A percentile compares a stretch with the other conserved stretches of the same genome.
Conservation (phyloP, 768 basidiomycete genomes). For the Rhizopogon vesiculosus region DNA sequence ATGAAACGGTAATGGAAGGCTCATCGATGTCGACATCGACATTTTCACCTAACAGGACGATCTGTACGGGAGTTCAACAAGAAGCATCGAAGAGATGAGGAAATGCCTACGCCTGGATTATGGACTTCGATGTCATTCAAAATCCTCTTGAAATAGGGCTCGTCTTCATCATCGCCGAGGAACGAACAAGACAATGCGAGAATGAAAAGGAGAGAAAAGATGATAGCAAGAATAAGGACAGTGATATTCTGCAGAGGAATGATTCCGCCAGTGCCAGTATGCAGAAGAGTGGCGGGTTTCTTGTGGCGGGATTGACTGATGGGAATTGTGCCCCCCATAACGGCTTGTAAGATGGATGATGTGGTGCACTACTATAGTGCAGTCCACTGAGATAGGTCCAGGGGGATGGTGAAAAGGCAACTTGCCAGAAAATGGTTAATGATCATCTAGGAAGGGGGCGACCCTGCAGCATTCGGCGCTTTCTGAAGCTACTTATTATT, state of each 20-base stretch:
- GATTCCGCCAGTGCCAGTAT: conserved; percentile 11
- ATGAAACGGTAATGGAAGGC: conserved; percentile 50
- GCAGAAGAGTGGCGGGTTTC: background rate
- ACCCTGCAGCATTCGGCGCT: too few species aligned
- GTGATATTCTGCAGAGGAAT: conserved; percentile 21
- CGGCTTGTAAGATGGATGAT: conserved; percentile 3
- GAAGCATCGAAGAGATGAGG: background rate
- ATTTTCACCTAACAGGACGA: conserved; percentile 51
- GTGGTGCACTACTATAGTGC: background rate
- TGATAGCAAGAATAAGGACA: conserved; percentile 31
- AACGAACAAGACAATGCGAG: conserved; percentile 44
- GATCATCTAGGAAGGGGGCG: too few species aligned
- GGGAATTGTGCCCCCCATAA: conserved; percentile 11
- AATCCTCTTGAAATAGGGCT: conserved; percentile 33
- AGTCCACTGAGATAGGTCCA: too few species aligned
- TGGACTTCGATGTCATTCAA: conserved; percentile 36
- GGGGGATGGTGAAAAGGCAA: too few species aligned
- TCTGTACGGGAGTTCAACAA: conserved; percentile 23
- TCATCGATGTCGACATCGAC: conserved; percentile 59
- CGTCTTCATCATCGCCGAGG: conserved; percentile 38
- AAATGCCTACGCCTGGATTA: conserved; percentile 40
- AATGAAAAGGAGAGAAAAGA: conserved; percentile 46
- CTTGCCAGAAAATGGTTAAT: too few species aligned
- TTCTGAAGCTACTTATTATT: too few species aligned
- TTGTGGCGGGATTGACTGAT: conserved; percentile 3